phyloP scores from a whole-genome alignment of 2,329 filamentous ascomycete species.

The Colletotrichum magnum region DNA sequence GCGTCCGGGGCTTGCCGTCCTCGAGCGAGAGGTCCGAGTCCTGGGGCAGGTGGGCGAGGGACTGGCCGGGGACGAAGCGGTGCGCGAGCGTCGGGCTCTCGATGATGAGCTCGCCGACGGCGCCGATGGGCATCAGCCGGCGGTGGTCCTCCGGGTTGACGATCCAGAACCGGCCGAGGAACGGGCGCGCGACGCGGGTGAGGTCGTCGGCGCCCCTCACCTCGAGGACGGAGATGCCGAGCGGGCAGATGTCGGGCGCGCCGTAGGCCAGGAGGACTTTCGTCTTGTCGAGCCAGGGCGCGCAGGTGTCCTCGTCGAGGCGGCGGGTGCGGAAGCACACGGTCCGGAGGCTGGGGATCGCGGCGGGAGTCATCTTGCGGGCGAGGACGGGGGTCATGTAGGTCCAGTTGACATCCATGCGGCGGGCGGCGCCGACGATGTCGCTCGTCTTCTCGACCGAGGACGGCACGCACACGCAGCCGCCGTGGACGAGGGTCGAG shows the following conservation, averaged over 20 bases:
- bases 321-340: constrained; percentile 64
- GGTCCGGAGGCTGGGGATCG: constrained; percentile 55
- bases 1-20: constrained; percentile 47
- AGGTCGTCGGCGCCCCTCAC: constrained; percentile 54
- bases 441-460: constrained; percentile 64
- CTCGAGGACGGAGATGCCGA: constrained; percentile 65
- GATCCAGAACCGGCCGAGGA: constrained; percentile 66
- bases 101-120: constrained; percentile 71
- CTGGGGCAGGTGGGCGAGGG: constrained; percentile 46
- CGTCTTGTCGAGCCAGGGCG: constrained; percentile 60
- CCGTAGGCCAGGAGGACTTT: constrained; percentile 67
- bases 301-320: constrained; percentile 65
- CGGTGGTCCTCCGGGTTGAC: constrained; percentile 66
- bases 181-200: constrained; percentile 61
- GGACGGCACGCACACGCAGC: constrained; percentile 71
- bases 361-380: constrained; percentile 54
- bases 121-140: constrained; percentile 66
- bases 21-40: constrained; percentile 41
- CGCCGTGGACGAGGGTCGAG: constrained; percentile 67
- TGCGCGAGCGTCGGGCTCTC: constrained; percentile 67
- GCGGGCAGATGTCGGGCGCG: constrained; percentile 64
- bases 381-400: constrained; percentile 74
- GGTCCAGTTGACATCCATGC: constrained; percentile 66
- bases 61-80: constrained; percentile 50
- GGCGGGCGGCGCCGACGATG: constrained; percentile 63